Percentiles rank a stretch among this genome's conserved stretches.
These are phyloP conservation scores for Fonsecaea multimorphosa DNA, from an alignment of 2,329 filamentous ascomycete species.

Conservation along the genomic window DNA sequence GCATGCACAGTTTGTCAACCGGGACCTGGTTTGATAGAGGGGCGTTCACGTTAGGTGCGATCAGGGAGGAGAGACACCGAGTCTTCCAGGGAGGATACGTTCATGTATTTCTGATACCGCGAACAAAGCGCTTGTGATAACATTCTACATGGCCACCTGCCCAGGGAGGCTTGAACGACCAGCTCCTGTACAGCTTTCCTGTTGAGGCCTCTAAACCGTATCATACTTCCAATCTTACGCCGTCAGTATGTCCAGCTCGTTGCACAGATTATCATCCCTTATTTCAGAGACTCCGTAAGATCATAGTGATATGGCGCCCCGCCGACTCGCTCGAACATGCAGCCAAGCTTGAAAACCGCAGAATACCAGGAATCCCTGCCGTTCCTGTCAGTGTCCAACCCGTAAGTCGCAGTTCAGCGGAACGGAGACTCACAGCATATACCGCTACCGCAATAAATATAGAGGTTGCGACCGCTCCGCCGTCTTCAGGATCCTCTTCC, in stretches of 20 bases:
- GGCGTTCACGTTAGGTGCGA: slow-evolving; percentile 5
- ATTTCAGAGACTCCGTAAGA: slow-evolving; percentile 47
- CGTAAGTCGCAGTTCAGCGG: neutral
- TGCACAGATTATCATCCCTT: neutral
- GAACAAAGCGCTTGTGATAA: slow-evolving; percentile 23
- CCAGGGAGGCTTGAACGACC: neutral
- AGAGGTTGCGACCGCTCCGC: slow-evolving; percentile 77
- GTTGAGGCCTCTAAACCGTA: neutral
- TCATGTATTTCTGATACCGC: slow-evolving; percentile 24
- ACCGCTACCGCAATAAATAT: slow-evolving; percentile 88
- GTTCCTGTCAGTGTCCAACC: slow-evolving; percentile 29
- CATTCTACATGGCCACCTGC: slow-evolving; percentile 25
- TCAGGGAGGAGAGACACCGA: neutral
- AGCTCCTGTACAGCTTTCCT: neutral
- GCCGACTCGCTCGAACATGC: slow-evolving; percentile 79
- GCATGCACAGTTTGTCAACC: slow-evolving; percentile 93
- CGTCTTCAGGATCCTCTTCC: slow-evolving; percentile 64
- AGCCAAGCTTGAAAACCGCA: slow-evolving; percentile 88
- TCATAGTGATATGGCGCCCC: slow-evolving; percentile 78
- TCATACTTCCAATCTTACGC: slow-evolving; percentile 6
- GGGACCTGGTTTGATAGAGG: slow-evolving; percentile 78
- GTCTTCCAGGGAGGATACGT: slow-evolving; percentile 6
- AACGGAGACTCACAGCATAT: slow-evolving; percentile 74
- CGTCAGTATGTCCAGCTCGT: slow-evolving; percentile 9
- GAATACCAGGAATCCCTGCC: slow-evolving; percentile 84